These are phyloP conservation scores for Lignosus rhinocerotis DNA, from an alignment of 1,284 basidiomycete species.

Conservation along the genomic window DNA sequence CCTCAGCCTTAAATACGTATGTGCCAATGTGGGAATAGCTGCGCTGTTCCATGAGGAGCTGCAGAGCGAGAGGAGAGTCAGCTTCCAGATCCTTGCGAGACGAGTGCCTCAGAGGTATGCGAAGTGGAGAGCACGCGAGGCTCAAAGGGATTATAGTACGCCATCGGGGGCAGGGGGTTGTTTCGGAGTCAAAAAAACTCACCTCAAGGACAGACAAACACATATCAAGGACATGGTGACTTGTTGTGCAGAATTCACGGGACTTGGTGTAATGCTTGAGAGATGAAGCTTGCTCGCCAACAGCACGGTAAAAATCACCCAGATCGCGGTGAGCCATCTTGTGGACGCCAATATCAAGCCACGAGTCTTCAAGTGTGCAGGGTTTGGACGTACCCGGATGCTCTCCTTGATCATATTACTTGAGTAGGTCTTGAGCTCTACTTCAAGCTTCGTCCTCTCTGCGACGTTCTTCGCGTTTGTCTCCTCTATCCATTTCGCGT, in stretches of 20 bases:
- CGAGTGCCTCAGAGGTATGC: background rate
- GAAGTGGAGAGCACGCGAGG: background rate
- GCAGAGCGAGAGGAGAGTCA: conserved; percentile 4
- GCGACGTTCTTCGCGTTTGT: conserved; percentile 57
- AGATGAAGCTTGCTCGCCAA: conserved; percentile 69
- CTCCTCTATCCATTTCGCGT: conserved; percentile 69
- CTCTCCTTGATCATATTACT: conserved; percentile 96
- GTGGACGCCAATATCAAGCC: background rate
- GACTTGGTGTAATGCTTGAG: conserved; percentile 82
- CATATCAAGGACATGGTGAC: conserved; percentile 85
- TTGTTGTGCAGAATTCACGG: conserved; percentile 84
- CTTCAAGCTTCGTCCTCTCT: conserved; percentile 76
- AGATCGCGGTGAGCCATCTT: conserved; percentile 83
- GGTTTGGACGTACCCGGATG: conserved; percentile 63
- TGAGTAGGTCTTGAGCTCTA: conserved; percentile 86
- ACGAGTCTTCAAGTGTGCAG: background rate
- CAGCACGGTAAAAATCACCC: conserved; percentile 69
- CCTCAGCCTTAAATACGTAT: conserved; percentile 90
- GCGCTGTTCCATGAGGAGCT: conserved; percentile 81
- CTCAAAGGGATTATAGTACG: too few species aligned
- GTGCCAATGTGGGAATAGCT: conserved; percentile 83
- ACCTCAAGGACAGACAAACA: conserved; percentile 80
- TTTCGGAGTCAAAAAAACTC: conserved; percentile 3
- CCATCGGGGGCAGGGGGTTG: background rate
- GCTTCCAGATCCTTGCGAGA: background rate